Conservation (phyloP, 2,329 filamentous ascomycete species). For the Hawksworthiomyces lignivorus region DNA sequence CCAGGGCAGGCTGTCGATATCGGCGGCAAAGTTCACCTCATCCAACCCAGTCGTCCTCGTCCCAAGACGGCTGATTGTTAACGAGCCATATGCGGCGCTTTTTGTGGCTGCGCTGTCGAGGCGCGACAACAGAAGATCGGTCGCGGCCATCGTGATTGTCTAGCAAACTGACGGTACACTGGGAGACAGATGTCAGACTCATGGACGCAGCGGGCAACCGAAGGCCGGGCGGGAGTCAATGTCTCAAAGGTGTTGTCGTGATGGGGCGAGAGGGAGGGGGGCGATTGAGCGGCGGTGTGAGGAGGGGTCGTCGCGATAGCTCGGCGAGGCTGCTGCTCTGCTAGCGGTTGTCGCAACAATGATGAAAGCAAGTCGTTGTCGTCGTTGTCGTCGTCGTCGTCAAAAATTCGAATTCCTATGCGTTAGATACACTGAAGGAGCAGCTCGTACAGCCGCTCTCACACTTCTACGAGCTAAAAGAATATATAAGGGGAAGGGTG, state of each 20-base stretch:
- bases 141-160: slow-evolving; percentile 48
- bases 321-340: no score
- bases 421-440: neutral
- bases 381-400: no score
- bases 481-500: neutral
- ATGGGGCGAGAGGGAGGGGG: neutral
- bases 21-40: slow-evolving; percentile 17
- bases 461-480: no score
- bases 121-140: slow-evolving; percentile 36
- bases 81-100: slow-evolving; percentile 28
- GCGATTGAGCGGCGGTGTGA: neutral
- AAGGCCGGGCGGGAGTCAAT: slow-evolving; percentile 10
- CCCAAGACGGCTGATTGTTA: slow-evolving; percentile 26
- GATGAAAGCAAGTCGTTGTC: no score
- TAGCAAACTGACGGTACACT: slow-evolving; percentile 33
- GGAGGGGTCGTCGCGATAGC: neutral
- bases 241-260: neutral
- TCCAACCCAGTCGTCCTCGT: slow-evolving; percentile 28
- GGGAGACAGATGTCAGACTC: slow-evolving; percentile 37
- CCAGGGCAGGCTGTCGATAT: slow-evolving; percentile 13
- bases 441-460: no score
- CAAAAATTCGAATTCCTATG: neutral
- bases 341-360: neutral
- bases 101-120: slow-evolving; percentile 32
- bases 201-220: slow-evolving; percentile 37